These are phyloP conservation scores for Pneumocystis murina DNA, from an alignment of 1,139 yeast genomes.

Conservation along the genomic window DNA sequence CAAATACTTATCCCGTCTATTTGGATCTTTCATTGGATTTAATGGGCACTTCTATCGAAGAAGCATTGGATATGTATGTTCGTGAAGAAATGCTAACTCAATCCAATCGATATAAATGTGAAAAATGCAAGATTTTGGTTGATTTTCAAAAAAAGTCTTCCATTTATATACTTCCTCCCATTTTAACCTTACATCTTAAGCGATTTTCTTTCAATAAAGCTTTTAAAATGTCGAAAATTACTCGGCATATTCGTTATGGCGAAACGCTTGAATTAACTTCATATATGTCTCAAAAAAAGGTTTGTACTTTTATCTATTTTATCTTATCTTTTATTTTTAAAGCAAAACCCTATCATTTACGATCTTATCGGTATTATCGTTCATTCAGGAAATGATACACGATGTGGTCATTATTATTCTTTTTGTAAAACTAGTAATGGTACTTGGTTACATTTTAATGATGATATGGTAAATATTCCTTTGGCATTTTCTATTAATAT, in stretches of 20 bases:
- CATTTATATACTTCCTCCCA: conserved; percentile 75
- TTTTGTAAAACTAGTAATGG: conserved; percentile 87
- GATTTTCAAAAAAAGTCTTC: conserved; percentile 63
- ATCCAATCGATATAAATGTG: conserved; percentile 52
- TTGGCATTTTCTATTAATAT: conserved; percentile 30
- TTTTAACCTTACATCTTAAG: conserved; percentile 71
- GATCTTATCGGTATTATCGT: conserved; percentile 74
- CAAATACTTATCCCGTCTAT: conserved; percentile 86
- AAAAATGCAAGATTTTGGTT: conserved; percentile 62
- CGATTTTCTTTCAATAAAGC: conserved; percentile 58
- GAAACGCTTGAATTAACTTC: conserved; percentile 57
- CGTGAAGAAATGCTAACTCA: conserved; percentile 15
- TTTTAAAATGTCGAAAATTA: conserved; percentile 45
- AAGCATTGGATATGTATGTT: conserved; percentile 14
- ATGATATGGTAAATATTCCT: conserved; percentile 65
- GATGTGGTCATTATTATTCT: conserved; percentile 86
- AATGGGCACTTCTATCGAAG: conserved; percentile 12
- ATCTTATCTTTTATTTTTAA: background rate
- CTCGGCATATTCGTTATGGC: conserved; percentile 72
- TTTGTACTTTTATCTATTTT: conserved; percentile 17
- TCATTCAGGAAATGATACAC: conserved; percentile 85
- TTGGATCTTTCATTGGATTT: conserved; percentile 76
- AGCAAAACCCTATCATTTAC: conserved; percentile 36
- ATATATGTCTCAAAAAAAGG: conserved; percentile 31
- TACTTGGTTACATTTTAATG: conserved; percentile 87